A percentile compares a stretch with the other conserved stretches of the same genome.
Conservation (phyloP, 495 filamentous ascomycete species). For the Eremomyces bilateralis region DNA sequence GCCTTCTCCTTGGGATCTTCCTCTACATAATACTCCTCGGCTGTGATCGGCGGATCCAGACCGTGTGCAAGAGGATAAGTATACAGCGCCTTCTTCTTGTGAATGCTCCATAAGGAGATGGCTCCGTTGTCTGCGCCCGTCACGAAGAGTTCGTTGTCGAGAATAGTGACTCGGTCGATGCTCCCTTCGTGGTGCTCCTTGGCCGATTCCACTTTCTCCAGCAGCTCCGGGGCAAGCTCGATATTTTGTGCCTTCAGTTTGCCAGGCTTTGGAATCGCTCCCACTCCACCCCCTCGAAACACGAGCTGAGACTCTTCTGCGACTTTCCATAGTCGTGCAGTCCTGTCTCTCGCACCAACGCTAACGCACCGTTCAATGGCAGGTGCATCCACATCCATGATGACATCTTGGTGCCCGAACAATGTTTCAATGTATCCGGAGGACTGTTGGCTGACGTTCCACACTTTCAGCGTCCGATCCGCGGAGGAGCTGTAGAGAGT, state of each 20-base stretch:
- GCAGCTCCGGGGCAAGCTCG: constrained; percentile 1
- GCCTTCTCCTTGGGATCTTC: constrained; percentile 26
- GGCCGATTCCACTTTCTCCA: constrained; percentile 7
- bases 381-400: constrained; percentile 53
- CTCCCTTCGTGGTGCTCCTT: constrained; percentile 51
- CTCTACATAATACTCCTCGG: constrained; percentile 51
- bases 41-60: constrained; percentile 40
- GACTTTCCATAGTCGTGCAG: constrained; percentile 92
- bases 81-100: constrained; percentile 90
- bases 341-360: constrained; percentile 77
- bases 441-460: constrained; percentile 46
- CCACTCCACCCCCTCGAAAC: constrained; percentile 60
- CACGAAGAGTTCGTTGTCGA: constrained; percentile 78
- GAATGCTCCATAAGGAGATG: constrained; percentile 70
- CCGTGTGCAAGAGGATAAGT: constrained; percentile 66
- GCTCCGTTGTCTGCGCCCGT: constrained; percentile 78
- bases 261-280: constrained; percentile 24
- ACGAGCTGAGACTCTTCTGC: constrained; percentile 87
- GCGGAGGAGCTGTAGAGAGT: constrained; percentile 74
- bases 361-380: constrained; percentile 75
- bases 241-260: constrained; percentile 11
- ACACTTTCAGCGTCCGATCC: constrained; percentile 77
- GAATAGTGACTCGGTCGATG: constrained; percentile 71
- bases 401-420: constrained; percentile 85
- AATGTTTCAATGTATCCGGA: constrained; percentile 84